Evolutionary conservation across 352 stramenopile genomes (phyloP).

Genomic region (Pythium scleroteichum): DNA sequence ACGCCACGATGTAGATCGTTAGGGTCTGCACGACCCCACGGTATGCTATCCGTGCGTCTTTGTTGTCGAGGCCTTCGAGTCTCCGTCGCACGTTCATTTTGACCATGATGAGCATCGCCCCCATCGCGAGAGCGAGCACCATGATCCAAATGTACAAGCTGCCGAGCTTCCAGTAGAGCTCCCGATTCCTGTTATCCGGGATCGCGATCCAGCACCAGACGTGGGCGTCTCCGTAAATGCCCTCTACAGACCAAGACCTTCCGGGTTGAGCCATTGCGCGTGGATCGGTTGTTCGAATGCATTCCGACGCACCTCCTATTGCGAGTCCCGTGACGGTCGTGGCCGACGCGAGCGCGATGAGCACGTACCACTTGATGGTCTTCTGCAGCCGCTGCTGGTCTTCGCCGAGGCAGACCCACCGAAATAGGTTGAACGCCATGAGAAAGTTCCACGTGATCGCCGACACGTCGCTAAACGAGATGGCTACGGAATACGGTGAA

Average conservation of each 20-base stretch:
- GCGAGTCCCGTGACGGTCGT: conserved; percentile 55
- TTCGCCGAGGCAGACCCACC: conserved; percentile 80
- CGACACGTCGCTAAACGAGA: conserved; percentile 72
- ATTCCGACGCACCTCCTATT: conserved; percentile 31
- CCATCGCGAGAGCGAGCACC: conserved; percentile 51
- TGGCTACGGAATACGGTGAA: conserved; percentile 37
- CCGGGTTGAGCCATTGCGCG: conserved; percentile 55
- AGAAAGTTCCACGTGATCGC: conserved; percentile 86
- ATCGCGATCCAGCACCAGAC: conserved; percentile 78
- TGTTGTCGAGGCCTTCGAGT: conserved; percentile 68
- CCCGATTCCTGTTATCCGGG: conserved; percentile 38
- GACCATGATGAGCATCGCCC: conserved; percentile 62
- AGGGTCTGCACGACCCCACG: conserved; percentile 82
- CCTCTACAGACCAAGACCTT: not conserved
- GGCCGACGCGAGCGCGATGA: conserved; percentile 56
- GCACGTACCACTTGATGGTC: conserved; percentile 82
- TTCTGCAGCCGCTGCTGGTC: conserved; percentile 83
- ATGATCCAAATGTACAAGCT: conserved; percentile 80
- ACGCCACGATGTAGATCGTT: conserved; percentile 80
- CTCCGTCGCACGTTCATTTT: conserved; percentile 80
- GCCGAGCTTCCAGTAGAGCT: conserved; percentile 75
- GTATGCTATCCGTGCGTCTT: conserved; percentile 80
- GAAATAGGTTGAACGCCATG: conserved; percentile 82
- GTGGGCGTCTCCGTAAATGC: not conserved
- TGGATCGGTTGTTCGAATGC: too few species aligned